Conservation (phyloP, 805 yeast species). For the Saturnispora serradocipensis region DNA sequence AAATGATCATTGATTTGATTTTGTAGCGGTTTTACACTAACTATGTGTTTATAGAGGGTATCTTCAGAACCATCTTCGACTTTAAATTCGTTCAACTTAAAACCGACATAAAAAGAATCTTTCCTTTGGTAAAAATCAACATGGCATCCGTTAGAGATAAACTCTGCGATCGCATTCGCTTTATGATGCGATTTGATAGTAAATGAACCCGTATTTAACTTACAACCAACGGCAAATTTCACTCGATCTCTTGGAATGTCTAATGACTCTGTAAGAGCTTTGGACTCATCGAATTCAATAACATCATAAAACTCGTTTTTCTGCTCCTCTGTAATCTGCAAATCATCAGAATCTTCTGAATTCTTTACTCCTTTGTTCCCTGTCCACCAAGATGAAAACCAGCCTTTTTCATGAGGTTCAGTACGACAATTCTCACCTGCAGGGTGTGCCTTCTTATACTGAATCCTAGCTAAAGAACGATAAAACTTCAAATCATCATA, state of each 20-base stretch:
- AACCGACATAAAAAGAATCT: slow-evolving; percentile 62
- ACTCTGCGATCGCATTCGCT: slow-evolving; percentile 53
- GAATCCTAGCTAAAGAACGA: slow-evolving; percentile 67
- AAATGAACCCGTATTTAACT: slow-evolving; percentile 70
- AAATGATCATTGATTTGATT: slow-evolving; percentile 27
- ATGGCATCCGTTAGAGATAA: slow-evolving; percentile 74
- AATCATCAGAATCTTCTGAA: slow-evolving; percentile 17
- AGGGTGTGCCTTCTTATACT: slow-evolving; percentile 37
- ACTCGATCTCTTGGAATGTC: slow-evolving; percentile 69
- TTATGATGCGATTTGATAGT: slow-evolving; percentile 40
- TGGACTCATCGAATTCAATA: slow-evolving; percentile 76
- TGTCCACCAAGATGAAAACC: slow-evolving; percentile 70
- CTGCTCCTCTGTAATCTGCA: slow-evolving; percentile 75
- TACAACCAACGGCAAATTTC: slow-evolving; percentile 55
- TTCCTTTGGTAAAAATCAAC: slow-evolving; percentile 68
- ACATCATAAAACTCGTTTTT: slow-evolving; percentile 85
- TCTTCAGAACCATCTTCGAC: slow-evolving; percentile 80
- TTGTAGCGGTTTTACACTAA: slow-evolving; percentile 64
- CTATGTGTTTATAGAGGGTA: slow-evolving; percentile 78
- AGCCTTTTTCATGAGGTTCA: slow-evolving; percentile 33
- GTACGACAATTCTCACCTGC: slow-evolving; percentile 2
- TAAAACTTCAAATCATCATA: slow-evolving; percentile 81
- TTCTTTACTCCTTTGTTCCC: slow-evolving; percentile 13
- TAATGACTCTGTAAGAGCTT: slow-evolving; percentile 39
- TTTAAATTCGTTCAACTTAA: slow-evolving; percentile 70